Base-by-base conservation (phyloP, 345 rosid species). In the Lagerstroemia speciosa region DNA sequence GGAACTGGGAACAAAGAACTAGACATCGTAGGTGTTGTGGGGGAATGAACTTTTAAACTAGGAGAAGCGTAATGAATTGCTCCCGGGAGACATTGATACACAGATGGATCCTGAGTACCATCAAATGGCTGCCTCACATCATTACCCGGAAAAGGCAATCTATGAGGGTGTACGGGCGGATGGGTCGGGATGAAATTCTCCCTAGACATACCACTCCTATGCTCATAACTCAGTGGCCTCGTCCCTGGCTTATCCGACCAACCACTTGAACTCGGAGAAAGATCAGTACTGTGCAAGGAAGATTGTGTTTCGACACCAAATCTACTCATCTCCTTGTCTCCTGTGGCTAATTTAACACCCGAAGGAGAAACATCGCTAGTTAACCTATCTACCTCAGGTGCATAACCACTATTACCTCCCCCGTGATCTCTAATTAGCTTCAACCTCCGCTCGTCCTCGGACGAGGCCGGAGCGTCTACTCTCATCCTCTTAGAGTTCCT, bases 401-500 rank as follows among this genome's bases (percentile, higher is more conserved):
- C 60, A 57, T 41, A 38, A 26, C n/a, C 63, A 0, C 34, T 37
- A 19, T 32, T n/a, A 57, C 34, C 67, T 53, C 19, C 62, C 45
- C 98, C 97, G 43, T 93, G 96, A 74, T 93, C 96, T 26, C 84
- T 85, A 32, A 93, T 86, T 77, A 91, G 79, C 87, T 85, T 87
- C 82, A 91, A 78, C 73, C 98, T 80, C 55, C 95, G 90, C 72
- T 91, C 96, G 36, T 83, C 73, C 8, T 87, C 96, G 41, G 75
- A 77, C 0, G 68, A 76, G 77, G 58, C 68, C 68, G 34, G 77
- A 78, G 19, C 48, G 12, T 46, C 75, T 32, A 67, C 67, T 38
- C 67, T 19, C 70, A 69, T 74, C 74, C 93, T 78, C 85, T 90
- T 93, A n/a, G 48, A 77, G 76, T 81, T 88, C 82, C 83, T 73